Conservation (phyloP, 1,284 basidiomycete species). For the Phaffia rhodozyma region DNA sequence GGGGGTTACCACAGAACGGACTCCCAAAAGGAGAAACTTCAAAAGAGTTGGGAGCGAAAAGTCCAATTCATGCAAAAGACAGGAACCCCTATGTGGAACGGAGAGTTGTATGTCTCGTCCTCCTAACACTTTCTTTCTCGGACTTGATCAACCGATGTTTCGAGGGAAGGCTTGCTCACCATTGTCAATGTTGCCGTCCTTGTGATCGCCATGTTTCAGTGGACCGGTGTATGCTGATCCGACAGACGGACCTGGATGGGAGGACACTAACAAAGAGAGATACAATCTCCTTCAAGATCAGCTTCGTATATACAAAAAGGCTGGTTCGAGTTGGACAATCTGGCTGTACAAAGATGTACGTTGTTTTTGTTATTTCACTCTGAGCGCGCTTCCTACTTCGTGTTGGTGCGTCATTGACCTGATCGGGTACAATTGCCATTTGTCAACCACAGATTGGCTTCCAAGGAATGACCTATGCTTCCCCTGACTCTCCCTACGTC, state of each 20-base stretch:
- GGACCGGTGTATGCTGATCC: slow-evolving; percentile 30
- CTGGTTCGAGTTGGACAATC: slow-evolving; percentile 57
- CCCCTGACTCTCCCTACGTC: slow-evolving; percentile 51
- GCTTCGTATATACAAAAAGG: slow-evolving; percentile 56
- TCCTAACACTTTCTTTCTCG: background rate
- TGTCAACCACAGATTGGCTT: slow-evolving; percentile 54
- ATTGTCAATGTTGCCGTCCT: background rate
- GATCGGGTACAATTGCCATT: background rate
- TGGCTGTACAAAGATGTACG: slow-evolving; percentile 63
- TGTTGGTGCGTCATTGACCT: background rate
- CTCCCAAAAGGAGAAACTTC: slow-evolving; percentile 43
- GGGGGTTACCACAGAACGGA: slow-evolving; percentile 28
- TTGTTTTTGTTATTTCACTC: background rate
- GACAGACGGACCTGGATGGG: slow-evolving; percentile 33
- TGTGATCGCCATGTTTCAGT: background rate
- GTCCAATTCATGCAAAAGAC: slow-evolving; percentile 25
- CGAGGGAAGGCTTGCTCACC: too few species aligned
- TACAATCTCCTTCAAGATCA: slow-evolving; percentile 59
- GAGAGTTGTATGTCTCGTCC: background rate
- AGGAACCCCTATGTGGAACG: slow-evolving; percentile 51
- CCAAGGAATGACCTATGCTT: slow-evolving; percentile 63
- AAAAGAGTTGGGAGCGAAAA: slow-evolving; percentile 48
- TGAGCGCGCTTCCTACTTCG: background rate
- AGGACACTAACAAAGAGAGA: slow-evolving; percentile 53
- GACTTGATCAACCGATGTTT: background rate